Percentiles rank a stretch among this genome's conserved stretches.
These are phyloP conservation scores for Toxicodendron radicans DNA, from an alignment of 345 rosid genomes.

Conservation along the genomic window DNA sequence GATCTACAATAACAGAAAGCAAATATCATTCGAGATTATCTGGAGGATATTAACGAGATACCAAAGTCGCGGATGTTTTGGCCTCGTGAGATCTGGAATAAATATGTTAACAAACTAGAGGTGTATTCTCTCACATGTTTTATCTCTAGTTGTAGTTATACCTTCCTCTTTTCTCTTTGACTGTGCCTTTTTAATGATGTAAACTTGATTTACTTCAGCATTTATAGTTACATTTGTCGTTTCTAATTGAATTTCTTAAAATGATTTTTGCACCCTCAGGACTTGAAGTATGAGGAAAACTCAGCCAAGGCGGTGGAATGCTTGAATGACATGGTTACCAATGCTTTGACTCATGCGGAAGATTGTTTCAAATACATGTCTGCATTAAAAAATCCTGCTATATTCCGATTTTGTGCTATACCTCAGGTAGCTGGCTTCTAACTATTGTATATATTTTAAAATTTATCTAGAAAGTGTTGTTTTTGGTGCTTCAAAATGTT, in stretches of 20 bases:
- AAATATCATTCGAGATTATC: constrained; percentile 94
- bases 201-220: neutral
- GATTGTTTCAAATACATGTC: constrained; percentile 83
- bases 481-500: neutral
- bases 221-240: constrained; percentile 4
- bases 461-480: neutral
- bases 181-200: neutral
- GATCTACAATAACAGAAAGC: constrained; percentile 59
- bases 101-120: constrained; percentile 89
- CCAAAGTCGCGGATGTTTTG: constrained; percentile 98
- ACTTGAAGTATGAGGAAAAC: constrained; percentile 80
- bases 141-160: constrained; percentile 2
- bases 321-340: constrained; percentile 93
- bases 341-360: constrained; percentile 70
- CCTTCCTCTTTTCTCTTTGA: neutral
- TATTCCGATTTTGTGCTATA: constrained; percentile 89
- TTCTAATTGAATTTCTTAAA: constrained; percentile 9
- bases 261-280: constrained; percentile 42
- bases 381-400: constrained; percentile 61
- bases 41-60: constrained; percentile 97
- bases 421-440: constrained; percentile 57
- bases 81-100: constrained; percentile 93
- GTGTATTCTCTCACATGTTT: constrained; percentile 32
- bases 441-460: neutral
- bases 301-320: constrained; percentile 83